Conservation (phyloP, 805 yeast genomes). For the Candida fluviatilis region DNA sequence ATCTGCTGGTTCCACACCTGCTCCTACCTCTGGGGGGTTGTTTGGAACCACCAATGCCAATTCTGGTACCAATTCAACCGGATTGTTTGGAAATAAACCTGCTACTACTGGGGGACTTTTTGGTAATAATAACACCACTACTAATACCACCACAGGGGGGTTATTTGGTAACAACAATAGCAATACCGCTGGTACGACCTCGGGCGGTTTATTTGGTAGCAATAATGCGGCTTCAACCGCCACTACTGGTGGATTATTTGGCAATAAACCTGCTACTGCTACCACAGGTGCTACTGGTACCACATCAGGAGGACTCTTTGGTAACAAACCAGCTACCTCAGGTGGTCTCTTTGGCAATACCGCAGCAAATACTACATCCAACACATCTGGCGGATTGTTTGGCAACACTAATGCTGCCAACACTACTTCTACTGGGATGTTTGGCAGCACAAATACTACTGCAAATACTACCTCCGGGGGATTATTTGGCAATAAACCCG, state of each 20-base stretch:
- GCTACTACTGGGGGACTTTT: slow-evolving; percentile 6
- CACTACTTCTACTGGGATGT: slow-evolving; percentile 16
- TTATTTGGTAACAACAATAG: slow-evolving; percentile 17
- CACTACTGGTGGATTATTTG: slow-evolving; percentile 14
- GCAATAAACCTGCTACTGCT: slow-evolving; percentile 13
- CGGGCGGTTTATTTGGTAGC: slow-evolving; percentile 5
- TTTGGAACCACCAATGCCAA: slow-evolving; percentile 13
- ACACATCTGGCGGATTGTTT: slow-evolving; percentile 20
- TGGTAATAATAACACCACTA: not conserved
- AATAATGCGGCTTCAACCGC: not conserved
- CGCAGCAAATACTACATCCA: slow-evolving; percentile 5
- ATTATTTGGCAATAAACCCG: slow-evolving; percentile 14
- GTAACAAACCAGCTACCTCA: slow-evolving; percentile 13
- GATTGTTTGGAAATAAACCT: slow-evolving; percentile 18
- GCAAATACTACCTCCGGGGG: slow-evolving; percentile 13
- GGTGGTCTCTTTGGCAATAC: slow-evolving; percentile 24
- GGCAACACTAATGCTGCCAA: slow-evolving; percentile 6
- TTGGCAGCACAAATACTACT: slow-evolving; percentile 15
- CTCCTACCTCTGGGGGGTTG: slow-evolving; percentile 21
- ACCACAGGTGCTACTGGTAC: slow-evolving; percentile 22
- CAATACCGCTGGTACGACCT: slow-evolving; percentile 6
- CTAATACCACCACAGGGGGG: slow-evolving; percentile 1
- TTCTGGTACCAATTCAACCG: slow-evolving; percentile 8
- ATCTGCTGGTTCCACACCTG: slow-evolving; percentile 5
- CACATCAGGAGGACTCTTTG: slow-evolving; percentile 13